Percentiles rank a stretch among this genome's conserved stretches.
These are phyloP conservation scores for Nemania abortiva DNA, from an alignment of 2,329 filamentous ascomycete genomes.

Conservation along the genomic window DNA sequence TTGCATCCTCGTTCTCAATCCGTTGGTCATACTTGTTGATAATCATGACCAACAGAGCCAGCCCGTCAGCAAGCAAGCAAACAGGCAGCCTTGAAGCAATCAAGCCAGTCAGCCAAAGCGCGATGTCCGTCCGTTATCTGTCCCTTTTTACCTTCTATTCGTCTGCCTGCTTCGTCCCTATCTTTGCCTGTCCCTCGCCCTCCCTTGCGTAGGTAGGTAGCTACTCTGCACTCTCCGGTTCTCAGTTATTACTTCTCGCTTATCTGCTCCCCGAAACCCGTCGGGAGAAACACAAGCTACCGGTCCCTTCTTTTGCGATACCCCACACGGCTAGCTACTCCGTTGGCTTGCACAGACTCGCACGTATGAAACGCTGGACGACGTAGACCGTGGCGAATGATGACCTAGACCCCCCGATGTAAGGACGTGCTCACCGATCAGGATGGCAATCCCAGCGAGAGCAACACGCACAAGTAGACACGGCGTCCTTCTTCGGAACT, in stretches of 20 bases:
- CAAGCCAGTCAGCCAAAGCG: background rate
- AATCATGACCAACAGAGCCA: constrained; percentile 28
- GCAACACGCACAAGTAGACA: background rate
- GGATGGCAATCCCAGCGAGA: background rate
- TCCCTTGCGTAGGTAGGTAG: background rate
- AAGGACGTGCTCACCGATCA: constrained; percentile 8
- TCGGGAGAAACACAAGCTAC: background rate
- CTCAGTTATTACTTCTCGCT: background rate
- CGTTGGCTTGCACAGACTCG: constrained; percentile 19
- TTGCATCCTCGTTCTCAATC: background rate
- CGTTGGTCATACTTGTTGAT: constrained; percentile 33
- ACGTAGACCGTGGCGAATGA: background rate
- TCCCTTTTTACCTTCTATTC: background rate
- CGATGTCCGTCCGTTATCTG: background rate
- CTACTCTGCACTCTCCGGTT: background rate
- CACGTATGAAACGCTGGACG: constrained; percentile 12
- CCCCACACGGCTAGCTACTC: constrained; percentile 13
- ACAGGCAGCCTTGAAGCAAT: background rate
- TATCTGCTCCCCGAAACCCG: background rate
- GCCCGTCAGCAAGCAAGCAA: background rate
- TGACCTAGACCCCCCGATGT: background rate
- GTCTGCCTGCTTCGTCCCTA: background rate
- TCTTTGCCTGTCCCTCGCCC: background rate
- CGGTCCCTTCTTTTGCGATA: background rate
- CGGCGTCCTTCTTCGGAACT: background rate